phyloP scores from a whole-genome alignment of 1,284 basidiomycete genomes.

The Golubevia pallescens region DNA sequence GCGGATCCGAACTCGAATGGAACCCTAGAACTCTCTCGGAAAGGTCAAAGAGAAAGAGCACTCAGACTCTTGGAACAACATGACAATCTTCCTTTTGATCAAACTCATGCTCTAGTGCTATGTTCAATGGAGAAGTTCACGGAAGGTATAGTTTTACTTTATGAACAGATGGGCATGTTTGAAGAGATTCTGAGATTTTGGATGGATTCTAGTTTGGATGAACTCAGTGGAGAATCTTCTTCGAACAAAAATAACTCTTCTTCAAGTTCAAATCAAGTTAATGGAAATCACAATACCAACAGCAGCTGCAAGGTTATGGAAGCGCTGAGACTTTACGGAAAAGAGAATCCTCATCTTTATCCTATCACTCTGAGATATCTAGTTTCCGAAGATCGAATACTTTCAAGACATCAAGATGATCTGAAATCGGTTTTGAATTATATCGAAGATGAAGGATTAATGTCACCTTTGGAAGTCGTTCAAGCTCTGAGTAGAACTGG shows the following conservation, averaged over 20 bases:
- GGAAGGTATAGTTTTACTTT: conserved; percentile 82
- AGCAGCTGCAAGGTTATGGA: conserved; percentile 76
- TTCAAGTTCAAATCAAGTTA: conserved; percentile 35
- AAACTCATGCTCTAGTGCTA: conserved; percentile 87
- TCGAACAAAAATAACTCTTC: conserved; percentile 61
- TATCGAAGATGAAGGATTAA: conserved; percentile 79
- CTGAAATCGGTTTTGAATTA: conserved; percentile 72
- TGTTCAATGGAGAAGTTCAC: conserved; percentile 84
- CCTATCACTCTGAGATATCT: conserved; percentile 87
- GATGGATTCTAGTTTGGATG: conserved; percentile 73
- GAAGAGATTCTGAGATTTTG: conserved; percentile 91
- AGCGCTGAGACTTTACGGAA: conserved; percentile 77
- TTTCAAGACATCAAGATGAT: conserved; percentile 76
- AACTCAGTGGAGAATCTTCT: conserved; percentile 35
- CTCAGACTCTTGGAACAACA: conserved; percentile 43
- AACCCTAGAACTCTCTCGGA: conserved; percentile 8
- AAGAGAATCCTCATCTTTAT: conserved; percentile 77
- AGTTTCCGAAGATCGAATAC: conserved; percentile 72
- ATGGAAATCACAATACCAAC: conserved; percentile 10
- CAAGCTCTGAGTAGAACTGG: conserved; percentile 84
- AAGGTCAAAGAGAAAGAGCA: conserved; percentile 18
- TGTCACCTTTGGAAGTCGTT: conserved; percentile 86
- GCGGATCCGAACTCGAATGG: neutral
- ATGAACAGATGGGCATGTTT: conserved; percentile 93
- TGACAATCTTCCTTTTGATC: conserved; percentile 76